A percentile compares a stretch with the other conserved stretches of the same genome.
Evolutionary conservation across 441 rosid species (phyloP).

Genomic region (Biscutella laevigata): DNA sequence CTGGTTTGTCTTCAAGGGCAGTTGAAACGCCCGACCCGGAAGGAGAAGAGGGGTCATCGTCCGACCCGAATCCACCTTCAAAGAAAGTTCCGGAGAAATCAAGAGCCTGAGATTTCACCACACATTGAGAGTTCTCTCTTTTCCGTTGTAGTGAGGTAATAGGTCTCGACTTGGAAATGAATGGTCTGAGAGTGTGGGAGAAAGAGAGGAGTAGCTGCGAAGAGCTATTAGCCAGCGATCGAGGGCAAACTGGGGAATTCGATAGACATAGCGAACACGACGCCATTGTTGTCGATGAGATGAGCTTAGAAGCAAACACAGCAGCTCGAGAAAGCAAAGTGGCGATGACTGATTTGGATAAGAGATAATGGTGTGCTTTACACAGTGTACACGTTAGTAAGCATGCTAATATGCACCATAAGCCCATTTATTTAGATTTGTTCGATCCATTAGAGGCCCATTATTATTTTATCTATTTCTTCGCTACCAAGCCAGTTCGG

Average conservation of each 20-base stretch:
- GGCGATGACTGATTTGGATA: constrained; percentile 2
- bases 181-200: constrained; percentile 33
- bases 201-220: constrained; percentile 35
- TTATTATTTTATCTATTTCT: neutral
- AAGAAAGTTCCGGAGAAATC: constrained; percentile 71
- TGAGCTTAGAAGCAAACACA: constrained; percentile 12
- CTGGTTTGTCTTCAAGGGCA: constrained; percentile 64
- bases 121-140: neutral
- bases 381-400: constrained; percentile 15
- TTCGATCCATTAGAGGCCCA: too few relatives aligned
- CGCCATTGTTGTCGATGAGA: constrained; percentile 32
- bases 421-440: neutral
- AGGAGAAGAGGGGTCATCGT: constrained; percentile 49
- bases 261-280: constrained; percentile 32
- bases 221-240: constrained; percentile 22
- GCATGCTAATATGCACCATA: neutral
- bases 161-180: constrained; percentile 24
- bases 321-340: constrained; percentile 2
- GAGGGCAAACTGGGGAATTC: constrained; percentile 32
- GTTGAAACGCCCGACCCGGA: constrained; percentile 37
- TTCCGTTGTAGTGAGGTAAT: constrained; percentile 15
- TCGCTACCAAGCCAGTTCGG: constrained; percentile 25
- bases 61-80: constrained; percentile 65
- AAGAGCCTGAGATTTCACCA: constrained; percentile 50
- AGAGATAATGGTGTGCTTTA: constrained; percentile 11